Percentiles rank a stretch among this genome's conserved stretches.
These are phyloP conservation scores for Kalmusia sp. DNA, from an alignment of 2,329 filamentous ascomycete genomes.

Conservation along the genomic window DNA sequence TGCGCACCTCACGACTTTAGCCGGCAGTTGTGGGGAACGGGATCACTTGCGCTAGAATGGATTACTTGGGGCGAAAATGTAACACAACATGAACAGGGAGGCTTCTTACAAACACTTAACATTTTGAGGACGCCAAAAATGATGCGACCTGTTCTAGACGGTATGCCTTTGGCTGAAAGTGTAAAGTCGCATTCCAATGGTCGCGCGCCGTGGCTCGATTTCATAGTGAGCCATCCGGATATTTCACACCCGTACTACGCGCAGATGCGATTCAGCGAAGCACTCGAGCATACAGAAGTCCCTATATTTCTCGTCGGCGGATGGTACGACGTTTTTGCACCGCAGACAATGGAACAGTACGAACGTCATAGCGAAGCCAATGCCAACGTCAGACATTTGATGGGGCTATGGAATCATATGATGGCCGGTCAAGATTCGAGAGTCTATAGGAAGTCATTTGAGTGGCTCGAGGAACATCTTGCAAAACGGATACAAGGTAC, in stretches of 20 bases:
- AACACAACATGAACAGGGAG: constrained; percentile 10
- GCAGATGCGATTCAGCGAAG: constrained; percentile 10
- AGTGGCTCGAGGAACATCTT: constrained; percentile 19
- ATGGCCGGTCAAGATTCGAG: background rate
- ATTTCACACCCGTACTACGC: constrained; percentile 16
- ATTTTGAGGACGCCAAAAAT: background rate
- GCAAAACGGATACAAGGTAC: background rate
- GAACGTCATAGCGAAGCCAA: constrained; percentile 12
- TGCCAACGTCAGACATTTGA: constrained; percentile 16
- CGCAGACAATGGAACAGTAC: constrained; percentile 25
- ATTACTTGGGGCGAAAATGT: constrained; percentile 13
- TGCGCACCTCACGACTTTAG: constrained; percentile 17
- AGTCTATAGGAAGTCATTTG: background rate
- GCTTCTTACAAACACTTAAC: too few relatives aligned
- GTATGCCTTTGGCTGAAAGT: constrained; percentile 9
- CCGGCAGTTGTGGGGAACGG: constrained; percentile 11
- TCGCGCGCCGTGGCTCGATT: constrained; percentile 10
- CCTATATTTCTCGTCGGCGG: constrained; percentile 20
- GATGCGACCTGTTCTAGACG: constrained; percentile 7
- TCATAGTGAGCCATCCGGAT: constrained; percentile 9
- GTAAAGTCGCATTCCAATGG: constrained; percentile 3
- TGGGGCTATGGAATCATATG: constrained; percentile 19
- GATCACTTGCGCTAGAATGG: constrained; percentile 14
- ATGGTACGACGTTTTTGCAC: constrained; percentile 22
- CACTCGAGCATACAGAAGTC: constrained; percentile 17